These are phyloP conservation scores for Ustilago hordei DNA, from an alignment of 1,284 basidiomycete genomes.

Conservation along the genomic window DNA sequence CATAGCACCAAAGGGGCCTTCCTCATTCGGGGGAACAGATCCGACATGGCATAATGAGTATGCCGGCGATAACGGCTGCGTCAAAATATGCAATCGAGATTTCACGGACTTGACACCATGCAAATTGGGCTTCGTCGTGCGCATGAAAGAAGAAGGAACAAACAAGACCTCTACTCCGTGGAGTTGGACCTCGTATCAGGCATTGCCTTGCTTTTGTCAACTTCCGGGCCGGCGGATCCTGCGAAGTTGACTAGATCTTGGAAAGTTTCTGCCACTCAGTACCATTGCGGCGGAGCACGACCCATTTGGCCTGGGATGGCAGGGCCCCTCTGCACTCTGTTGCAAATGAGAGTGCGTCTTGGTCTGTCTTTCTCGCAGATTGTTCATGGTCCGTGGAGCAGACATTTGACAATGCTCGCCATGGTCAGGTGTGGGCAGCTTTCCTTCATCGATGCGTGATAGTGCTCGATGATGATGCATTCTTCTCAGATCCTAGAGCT, in stretches of 20 bases:
- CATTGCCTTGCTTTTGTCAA: background rate
- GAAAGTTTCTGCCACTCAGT: no score
- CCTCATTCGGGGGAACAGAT: background rate
- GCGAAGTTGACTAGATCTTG: background rate
- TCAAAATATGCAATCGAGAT: constrained; percentile 5
- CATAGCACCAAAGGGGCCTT: background rate
- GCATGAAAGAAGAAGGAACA: background rate
- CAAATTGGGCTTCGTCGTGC: background rate
- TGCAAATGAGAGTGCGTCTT: background rate
- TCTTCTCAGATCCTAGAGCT: no score
- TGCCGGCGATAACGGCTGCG: background rate
- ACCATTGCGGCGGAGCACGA: no score
- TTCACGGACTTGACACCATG: background rate
- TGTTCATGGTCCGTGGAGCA: background rate
- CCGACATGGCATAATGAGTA: background rate
- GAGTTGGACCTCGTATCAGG: background rate
- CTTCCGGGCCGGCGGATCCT: background rate
- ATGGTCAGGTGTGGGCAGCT: background rate
- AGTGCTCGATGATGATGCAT: background rate
- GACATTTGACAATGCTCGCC: background rate
- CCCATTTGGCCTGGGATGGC: no score
- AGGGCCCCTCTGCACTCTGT: no score
- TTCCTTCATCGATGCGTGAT: background rate
- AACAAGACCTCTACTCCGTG: background rate
- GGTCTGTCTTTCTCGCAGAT: background rate